These are phyloP conservation scores for Aspergillus ustus DNA, from an alignment of 2,329 filamentous ascomycete genomes.

Conservation along the genomic window DNA sequence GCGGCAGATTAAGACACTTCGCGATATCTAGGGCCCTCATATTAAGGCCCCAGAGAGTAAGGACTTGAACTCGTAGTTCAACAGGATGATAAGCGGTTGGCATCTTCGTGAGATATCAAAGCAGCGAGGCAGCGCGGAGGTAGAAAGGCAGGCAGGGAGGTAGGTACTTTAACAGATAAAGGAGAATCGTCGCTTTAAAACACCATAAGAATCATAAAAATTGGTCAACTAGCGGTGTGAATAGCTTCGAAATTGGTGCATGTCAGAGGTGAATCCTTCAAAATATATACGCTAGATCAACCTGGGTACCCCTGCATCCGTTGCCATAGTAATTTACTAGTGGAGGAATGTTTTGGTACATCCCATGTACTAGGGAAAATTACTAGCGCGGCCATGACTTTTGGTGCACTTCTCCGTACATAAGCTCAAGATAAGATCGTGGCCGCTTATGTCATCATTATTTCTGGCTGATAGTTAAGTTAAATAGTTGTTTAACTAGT, in stretches of 20 bases:
- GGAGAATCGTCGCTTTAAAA: background rate
- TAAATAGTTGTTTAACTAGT: too few relatives aligned
- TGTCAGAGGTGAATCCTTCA: too few relatives aligned
- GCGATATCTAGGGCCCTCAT: background rate
- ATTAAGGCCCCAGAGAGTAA: background rate
- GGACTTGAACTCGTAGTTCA: background rate
- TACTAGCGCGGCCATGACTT: too few relatives aligned
- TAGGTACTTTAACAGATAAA: background rate
- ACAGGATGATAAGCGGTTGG: background rate
- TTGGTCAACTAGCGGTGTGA: background rate
- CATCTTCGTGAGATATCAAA: background rate
- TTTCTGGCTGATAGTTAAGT: background rate
- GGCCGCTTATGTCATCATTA: slow-evolving; percentile 6
- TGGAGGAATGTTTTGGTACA: too few relatives aligned
- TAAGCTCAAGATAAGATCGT: slow-evolving; percentile 12
- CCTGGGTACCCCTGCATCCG: too few relatives aligned
- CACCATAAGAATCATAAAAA: background rate
- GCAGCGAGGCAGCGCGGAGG: background rate
- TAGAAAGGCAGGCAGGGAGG: background rate
- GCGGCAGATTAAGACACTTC: background rate
- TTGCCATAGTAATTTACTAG: too few relatives aligned
- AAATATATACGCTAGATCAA: too few relatives aligned
- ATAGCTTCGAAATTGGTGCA: background rate
- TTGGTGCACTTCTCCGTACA: too few relatives aligned
- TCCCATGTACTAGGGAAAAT: too few relatives aligned